Evolutionary conservation across 73 alveolate species (phyloP).

Genomic region (Paramecium sonneborni): DNA sequence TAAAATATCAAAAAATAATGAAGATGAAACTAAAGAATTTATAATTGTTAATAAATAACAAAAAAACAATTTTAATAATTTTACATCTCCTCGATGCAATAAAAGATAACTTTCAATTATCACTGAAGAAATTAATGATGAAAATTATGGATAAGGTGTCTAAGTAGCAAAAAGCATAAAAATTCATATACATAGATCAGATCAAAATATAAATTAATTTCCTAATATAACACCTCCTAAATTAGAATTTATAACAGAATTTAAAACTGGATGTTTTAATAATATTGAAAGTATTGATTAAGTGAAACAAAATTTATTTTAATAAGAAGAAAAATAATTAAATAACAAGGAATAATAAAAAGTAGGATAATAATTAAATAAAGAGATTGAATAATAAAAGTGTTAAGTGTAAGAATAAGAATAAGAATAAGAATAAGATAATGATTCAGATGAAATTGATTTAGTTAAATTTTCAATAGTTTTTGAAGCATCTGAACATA

Average conservation of each 20-base stretch:
- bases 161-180: conserved; percentile 31
- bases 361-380: background rate
- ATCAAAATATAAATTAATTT: background rate
- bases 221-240: background rate
- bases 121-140: conserved; percentile 7
- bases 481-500: conserved; percentile 31
- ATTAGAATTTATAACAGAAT: background rate
- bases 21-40: conserved; percentile 47
- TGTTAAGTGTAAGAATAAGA: background rate
- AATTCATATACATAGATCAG: conserved; percentile 18
- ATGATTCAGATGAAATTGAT: conserved; percentile 42
- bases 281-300: background rate
- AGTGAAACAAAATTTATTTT: background rate
- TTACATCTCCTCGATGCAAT: background rate
- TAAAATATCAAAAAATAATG: background rate
- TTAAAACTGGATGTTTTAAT: background rate
- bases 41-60: background rate
- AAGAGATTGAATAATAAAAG: background rate
- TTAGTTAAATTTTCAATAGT: conserved; percentile 25
- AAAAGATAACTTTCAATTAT: background rate
- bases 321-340: background rate
- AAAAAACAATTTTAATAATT: background rate
- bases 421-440: background rate
- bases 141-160: background rate
- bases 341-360: background rate